A percentile compares a stretch with the other conserved stretches of the same genome.
Conservation (phyloP, 2,329 filamentous ascomycete genomes). For the Diaporthe sp. region DNA sequence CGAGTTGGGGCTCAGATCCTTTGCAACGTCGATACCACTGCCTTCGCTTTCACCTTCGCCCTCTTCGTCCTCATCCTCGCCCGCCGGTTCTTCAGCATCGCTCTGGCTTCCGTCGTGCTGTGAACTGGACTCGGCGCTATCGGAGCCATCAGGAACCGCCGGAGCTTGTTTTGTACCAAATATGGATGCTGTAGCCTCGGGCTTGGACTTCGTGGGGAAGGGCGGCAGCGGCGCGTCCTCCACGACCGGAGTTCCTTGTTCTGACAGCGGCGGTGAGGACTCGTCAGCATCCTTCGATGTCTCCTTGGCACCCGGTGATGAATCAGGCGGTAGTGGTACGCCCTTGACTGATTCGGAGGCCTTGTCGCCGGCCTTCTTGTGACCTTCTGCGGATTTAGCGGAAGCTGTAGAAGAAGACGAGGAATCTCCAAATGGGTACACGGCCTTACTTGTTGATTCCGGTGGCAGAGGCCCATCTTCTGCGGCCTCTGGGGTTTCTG, state of each 20-base stretch:
- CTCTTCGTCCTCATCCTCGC: conserved; percentile 61
- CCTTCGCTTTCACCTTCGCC: conserved; percentile 65
- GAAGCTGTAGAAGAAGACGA: conserved; percentile 66
- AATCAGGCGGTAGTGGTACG: conserved; percentile 50
- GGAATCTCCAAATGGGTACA: conserved; percentile 64
- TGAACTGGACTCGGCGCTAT: conserved; percentile 43
- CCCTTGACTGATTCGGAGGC: conserved; percentile 42
- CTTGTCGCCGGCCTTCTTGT: conserved; percentile 43
- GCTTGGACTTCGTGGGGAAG: conserved; percentile 42
- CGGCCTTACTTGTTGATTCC: conserved; percentile 67
- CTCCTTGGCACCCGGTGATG: conserved; percentile 50
- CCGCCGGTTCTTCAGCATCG: conserved; percentile 51
- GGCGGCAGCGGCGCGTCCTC: conserved; percentile 48
- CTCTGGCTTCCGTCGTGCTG: conserved; percentile 48
- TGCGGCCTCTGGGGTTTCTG: conserved; percentile 48
- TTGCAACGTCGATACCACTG: conserved; percentile 75
- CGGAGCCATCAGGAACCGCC: conserved; percentile 54
- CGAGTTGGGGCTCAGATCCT: conserved; percentile 70
- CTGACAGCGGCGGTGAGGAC: conserved; percentile 14
- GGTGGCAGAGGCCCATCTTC: conserved; percentile 63
- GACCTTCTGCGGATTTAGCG: conserved; percentile 50
- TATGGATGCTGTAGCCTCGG: conserved; percentile 46
- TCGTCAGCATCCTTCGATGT: conserved; percentile 42
- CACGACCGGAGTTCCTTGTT: conserved; percentile 36
- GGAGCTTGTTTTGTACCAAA: conserved; percentile 48